Evolutionary conservation across 2,329 filamentous ascomycete genomes (phyloP), one percentile per base, ranked within the genome.

Genomic region (Chaetomiaceae sp.): DNA sequence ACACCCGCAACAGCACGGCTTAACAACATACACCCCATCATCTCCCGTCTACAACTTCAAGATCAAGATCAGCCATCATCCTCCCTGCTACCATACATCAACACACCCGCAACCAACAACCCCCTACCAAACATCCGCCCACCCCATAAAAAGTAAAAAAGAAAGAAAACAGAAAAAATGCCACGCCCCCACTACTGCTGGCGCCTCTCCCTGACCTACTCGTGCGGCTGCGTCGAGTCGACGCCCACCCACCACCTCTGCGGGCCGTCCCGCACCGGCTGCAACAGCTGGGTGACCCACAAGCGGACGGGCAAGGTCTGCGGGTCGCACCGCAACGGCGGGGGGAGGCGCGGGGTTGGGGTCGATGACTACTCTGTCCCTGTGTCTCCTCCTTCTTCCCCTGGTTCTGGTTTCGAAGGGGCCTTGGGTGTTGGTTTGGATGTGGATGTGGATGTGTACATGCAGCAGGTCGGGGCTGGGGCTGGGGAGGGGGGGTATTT

Each of bases 181-280:
- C 21, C 37, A 21, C 40, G 48, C 39, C 33, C 48, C 17, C 53
- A 51, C 49, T 61, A 41, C 46, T 61, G 59, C 58, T 61, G 59
- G 59, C 52, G 45, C 20, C 51, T 61, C 39, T 20, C 30, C 40
- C 48, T 61, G 7, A 53, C 46, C 30, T 61, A 44, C 48, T n/a
- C 39, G 33, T 61, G 59, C 47, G 59, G 59, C 49, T 61, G 59
- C 42, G 34, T 34, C 44, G 50, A 54, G n/a, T 14, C 19, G 25
- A 51, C 55, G 2, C 16, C 42, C 3, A 57, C 55, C 9, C 17
- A 42, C 7, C 58, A 60, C 54, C 38, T 30, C 16, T 60, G 58
- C 53, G 39, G 44, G 14, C 39, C 52, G 5, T 21, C 12, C 27
- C 51, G 50, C 38, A 14, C 46, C 1, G 47, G 42, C 21, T 57